Evolutionary conservation across 345 rosid genomes (phyloP), one percentile per base, ranked within the genome.

Genomic region (Linum usitatissimum): DNA sequence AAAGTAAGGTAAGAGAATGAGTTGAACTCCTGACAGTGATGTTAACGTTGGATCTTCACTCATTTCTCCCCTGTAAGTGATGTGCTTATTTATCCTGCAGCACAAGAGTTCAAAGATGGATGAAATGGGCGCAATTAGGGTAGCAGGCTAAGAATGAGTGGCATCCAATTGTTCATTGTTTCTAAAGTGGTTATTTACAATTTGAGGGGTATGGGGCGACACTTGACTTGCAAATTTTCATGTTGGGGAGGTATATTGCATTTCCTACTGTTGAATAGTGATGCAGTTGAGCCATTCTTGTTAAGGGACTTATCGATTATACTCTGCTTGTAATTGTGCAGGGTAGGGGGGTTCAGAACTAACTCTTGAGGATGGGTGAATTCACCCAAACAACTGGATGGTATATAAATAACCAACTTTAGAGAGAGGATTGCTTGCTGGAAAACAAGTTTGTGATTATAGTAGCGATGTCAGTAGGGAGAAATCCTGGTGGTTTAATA

Each of bases 51-150:
- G 38, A 59, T 63, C 18, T 30, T 45, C n/a, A 6, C 7, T 28
- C 10, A 13, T 30, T 63, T 19, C 39, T 18, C 30, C 53, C 73
- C 62, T 70, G 69, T 53, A 17, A 56, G 65, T 19, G 30, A 18
- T 36, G 10, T 60, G 23, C 36, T 70, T n/a, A 45, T 45, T 53
- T 63, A 5, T n/a, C 18, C 67, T 73, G 69, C 87, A 92, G 98
- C 95, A 92, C 77, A 92, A 81, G 79, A 89, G 88, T 76, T 79
- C 93, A 59, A 92, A 84, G 78, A 77, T 92, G 64, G 96, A 84
- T 68, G 96, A 89, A 74, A 75, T 89, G 68, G 96, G 98, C 64
- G 91, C 82, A 39, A 83, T 92, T 73, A 87, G 78, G 76, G 96
- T 89, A 71, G 88, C 81, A 49, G 95, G 98, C 82, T 92, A 80